Evolutionary conservation across 345 rosid genomes (phyloP).

Genomic region (Pistacia atlantica): DNA sequence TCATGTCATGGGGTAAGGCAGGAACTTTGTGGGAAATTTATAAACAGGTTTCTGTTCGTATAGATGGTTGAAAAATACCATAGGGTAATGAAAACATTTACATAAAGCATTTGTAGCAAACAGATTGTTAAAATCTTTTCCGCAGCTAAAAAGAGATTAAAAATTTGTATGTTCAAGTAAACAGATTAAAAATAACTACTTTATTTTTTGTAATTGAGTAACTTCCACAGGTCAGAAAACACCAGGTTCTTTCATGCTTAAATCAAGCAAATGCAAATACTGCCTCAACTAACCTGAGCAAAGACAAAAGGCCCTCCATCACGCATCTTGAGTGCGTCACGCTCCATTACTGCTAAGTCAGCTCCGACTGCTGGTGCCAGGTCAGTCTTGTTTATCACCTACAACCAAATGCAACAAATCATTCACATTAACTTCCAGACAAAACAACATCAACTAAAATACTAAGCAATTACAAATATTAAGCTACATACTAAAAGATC

Average conservation of each 20-base stretch:
- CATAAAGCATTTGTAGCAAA: too few relatives aligned
- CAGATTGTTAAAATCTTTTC: too few relatives aligned
- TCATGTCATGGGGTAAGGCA: too few relatives aligned
- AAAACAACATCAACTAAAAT: too few relatives aligned
- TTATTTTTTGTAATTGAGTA: neutral
- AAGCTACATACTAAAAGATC: slow-evolving; percentile 70
- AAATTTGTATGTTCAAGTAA: too few relatives aligned
- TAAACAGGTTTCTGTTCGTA: too few relatives aligned
- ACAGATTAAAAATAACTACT: too few relatives aligned
- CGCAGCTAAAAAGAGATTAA: neutral
- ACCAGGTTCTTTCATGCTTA: neutral
- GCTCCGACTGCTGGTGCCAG: slow-evolving; percentile 92
- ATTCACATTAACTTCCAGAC: neutral
- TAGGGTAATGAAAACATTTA: too few relatives aligned
- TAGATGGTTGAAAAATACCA: too few relatives aligned
- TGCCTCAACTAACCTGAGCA: slow-evolving; percentile 61
- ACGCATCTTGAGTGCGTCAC: slow-evolving; percentile 89
- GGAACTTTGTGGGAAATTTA: too few relatives aligned
- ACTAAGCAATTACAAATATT: neutral
- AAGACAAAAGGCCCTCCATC: slow-evolving; percentile 95
- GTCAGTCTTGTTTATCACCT: slow-evolving; percentile 59
- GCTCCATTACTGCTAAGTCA: slow-evolving; percentile 82
- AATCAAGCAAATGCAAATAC: slow-evolving; percentile 4
- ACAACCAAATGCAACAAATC: slow-evolving; percentile 26
- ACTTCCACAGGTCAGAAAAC: neutral